Conservation (phyloP, 148 eudicot species). For the Spergularia marina region DNA sequence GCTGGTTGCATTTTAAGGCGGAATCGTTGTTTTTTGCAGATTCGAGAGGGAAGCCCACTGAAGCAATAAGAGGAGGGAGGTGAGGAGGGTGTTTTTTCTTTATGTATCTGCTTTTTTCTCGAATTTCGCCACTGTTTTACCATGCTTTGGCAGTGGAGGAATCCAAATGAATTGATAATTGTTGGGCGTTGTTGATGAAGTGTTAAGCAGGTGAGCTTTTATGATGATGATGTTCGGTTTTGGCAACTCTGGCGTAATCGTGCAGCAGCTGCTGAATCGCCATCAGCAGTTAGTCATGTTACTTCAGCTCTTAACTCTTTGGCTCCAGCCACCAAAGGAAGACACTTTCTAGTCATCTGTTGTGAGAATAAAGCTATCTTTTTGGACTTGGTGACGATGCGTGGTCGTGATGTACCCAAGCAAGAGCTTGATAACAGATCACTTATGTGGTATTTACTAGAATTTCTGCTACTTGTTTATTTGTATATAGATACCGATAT, state of each 20-base stretch:
- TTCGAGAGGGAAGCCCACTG: constrained; percentile 86
- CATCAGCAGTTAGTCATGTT: constrained; percentile 70
- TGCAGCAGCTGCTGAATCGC: constrained; percentile 92
- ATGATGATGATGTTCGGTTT: constrained; percentile 89
- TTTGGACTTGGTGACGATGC: constrained; percentile 98
- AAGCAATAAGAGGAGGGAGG: constrained; percentile 98
- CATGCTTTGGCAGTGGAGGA: constrained; percentile 9
- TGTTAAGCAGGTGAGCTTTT: constrained; percentile 96
- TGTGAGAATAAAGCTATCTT: constrained; percentile 95
- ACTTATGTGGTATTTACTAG: constrained; percentile 63
- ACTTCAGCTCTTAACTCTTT: constrained; percentile 68
- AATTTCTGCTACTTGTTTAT: background rate
- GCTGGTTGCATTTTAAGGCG: background rate
- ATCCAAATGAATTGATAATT: constrained; percentile 18
- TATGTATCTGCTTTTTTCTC: constrained; percentile 11
- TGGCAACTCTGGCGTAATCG: constrained; percentile 90
- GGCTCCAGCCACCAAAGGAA: constrained; percentile 80
- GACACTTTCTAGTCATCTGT: constrained; percentile 94
- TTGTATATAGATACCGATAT: background rate
- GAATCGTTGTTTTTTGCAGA: constrained; percentile 33
- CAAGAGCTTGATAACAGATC: constrained; percentile 91
- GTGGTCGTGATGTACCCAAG: constrained; percentile 98
- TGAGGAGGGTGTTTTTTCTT: constrained; percentile 27
- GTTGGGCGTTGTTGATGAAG: constrained; percentile 39
- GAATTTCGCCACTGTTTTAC: background rate